Evolutionary conservation across 2,329 filamentous ascomycete species (phyloP).

Genomic region (Raffaelea ambrosiae): DNA sequence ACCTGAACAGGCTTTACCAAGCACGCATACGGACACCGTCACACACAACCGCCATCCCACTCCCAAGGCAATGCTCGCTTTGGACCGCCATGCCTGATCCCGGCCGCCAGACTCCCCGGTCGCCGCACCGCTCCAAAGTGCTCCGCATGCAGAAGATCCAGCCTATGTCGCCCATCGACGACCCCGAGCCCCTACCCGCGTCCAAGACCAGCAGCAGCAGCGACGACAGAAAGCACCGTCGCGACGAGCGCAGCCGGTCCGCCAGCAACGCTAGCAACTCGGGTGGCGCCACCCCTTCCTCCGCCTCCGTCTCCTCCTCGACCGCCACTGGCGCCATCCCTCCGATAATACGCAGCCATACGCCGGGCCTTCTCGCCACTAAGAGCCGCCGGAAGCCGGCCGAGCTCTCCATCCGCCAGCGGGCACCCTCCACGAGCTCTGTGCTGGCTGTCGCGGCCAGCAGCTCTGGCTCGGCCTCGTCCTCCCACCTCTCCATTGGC

Average conservation of each 20-base stretch:
- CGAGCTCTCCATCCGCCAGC: conserved; percentile 44
- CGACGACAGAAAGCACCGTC: conserved; percentile 11
- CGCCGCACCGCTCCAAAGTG: conserved; percentile 33
- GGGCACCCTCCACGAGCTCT: conserved; percentile 40
- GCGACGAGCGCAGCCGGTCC: conserved; percentile 9
- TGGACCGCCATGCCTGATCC: conserved; percentile 33
- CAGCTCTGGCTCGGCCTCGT: conserved; percentile 2
- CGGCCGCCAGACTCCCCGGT: conserved; percentile 23
- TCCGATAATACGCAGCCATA: conserved; percentile 47
- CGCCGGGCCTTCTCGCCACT: conserved; percentile 51
- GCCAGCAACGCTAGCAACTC: conserved; percentile 19
- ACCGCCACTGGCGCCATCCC: no score
- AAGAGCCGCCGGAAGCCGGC: conserved; percentile 47
- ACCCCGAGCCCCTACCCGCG: not conserved
- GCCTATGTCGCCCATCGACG: conserved; percentile 25
- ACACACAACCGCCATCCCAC: not conserved
- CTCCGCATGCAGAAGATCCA: conserved; percentile 46
- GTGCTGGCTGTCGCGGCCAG: conserved; percentile 12
- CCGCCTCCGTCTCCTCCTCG: conserved; percentile 1
- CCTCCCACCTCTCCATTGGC: not conserved
- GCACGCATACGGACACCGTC: no score
- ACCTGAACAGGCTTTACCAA: no score
- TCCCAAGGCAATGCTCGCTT: conserved; percentile 18
- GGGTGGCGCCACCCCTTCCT: conserved; percentile 6
- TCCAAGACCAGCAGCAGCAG: no score